Evolutionary conservation across 306 rosid genomes (phyloP), one percentile per base, ranked within the genome.

Genomic region (Rubus parviflorus): DNA sequence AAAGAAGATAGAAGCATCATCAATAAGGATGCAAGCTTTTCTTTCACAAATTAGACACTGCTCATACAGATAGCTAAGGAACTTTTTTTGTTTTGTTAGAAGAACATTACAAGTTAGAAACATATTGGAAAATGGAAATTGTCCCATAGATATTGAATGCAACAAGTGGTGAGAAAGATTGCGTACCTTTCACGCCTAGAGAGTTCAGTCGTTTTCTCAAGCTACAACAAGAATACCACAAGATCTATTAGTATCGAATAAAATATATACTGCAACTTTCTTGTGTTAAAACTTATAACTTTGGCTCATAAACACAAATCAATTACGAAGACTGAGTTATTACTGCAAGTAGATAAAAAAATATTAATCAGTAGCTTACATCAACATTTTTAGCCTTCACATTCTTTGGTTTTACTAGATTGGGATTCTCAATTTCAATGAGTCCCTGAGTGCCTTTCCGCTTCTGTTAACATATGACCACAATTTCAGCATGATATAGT

Each of bases 171-270:
- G 35, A 63, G 25, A 15, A 77, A 52, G 53, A 35, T 11, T 19
- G 69, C 17, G 43, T 71, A 94, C 97, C 98, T 94, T 89, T 94
- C 98, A 81, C 98, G 97, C 92, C 98, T 92, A 70, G 97, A 94
- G 83, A 94, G 97, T 83, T 94, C 98, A 74, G 89, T 85, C 20
- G 97, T 94, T 87, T 92, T 92, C 13, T 76, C 90, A 61, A 87
- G 83, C 98, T 92, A 86, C 75, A 73, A 63, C 42, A 75, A 63
- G 65, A 46, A 49, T 41, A 87, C 70, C 49, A 79, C 13, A 65
- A 19, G 37, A 35, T 7, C 22, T 73, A 46, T 62, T 62, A 62
- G 68, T 35, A 30, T 61, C 11, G 0, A 17, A 30, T 30, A 30
- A 13, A 14, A 61, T 5, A 25, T 60, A 4, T 25, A 61, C 8